These are phyloP conservation scores for Leccinellum luteum DNA, from an alignment of 768 basidiomycete genomes.

Conservation along the genomic window DNA sequence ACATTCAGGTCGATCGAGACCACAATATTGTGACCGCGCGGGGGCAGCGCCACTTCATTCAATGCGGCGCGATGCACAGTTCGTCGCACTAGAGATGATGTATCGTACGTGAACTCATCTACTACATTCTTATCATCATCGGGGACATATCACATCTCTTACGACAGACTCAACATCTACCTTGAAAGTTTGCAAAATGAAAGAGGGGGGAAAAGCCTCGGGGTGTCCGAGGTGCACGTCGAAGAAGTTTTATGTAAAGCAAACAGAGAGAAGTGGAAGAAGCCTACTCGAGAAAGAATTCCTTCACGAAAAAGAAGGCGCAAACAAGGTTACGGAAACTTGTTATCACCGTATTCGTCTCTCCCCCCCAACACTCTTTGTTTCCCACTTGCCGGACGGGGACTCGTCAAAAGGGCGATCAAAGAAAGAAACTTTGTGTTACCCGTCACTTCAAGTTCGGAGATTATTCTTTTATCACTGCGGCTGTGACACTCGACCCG, in stretches of 20 bases:
- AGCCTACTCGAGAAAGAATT: background rate
- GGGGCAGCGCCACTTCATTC: no score
- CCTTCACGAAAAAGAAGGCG: background rate
- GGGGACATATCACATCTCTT: background rate
- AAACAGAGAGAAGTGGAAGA: background rate
- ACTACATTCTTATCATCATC: background rate
- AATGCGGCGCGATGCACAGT: background rate
- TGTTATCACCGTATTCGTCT: background rate
- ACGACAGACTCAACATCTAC: background rate
- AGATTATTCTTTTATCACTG: background rate
- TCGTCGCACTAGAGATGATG: no score
- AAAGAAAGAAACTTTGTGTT: background rate
- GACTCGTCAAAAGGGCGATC: background rate
- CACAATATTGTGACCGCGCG: no score
- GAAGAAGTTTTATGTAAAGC: background rate
- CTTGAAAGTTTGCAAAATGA: background rate
- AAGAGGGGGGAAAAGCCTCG: background rate
- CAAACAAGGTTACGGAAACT: constrained; percentile 1
- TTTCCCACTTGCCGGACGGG: background rate
- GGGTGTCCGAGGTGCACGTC: constrained; percentile 6
- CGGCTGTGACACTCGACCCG: background rate
- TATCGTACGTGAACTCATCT: background rate
- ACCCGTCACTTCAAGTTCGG: background rate
- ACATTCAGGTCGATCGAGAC: no score
- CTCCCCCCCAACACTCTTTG: background rate